phyloP scores from a whole-genome alignment of 768 basidiomycete genomes.

The Lentinula lateritia region DNA sequence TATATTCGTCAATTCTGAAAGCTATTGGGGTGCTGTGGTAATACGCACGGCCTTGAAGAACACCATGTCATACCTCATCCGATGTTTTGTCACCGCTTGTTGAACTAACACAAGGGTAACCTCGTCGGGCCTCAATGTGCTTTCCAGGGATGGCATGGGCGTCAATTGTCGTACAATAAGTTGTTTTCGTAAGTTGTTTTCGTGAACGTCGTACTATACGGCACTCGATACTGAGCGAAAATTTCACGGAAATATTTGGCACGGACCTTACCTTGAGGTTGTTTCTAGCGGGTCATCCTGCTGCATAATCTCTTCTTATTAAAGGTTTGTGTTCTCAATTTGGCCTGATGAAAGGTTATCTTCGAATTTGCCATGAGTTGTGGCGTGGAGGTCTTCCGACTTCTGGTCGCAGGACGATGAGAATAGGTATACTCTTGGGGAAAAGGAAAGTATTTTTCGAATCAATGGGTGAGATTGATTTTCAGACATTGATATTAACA shows the following conservation, averaged over 20 bases:
- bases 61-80: neutral
- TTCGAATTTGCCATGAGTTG: neutral
- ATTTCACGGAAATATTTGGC: neutral
- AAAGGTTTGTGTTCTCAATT: neutral
- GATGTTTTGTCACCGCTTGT: slow-evolving; percentile 1
- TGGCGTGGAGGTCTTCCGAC: neutral
- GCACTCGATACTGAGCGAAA: neutral
- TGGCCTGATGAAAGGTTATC: neutral
- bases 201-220: neutral
- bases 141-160: neutral
- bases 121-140: slow-evolving; percentile 7
- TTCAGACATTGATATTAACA: neutral
- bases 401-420: neutral
- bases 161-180: neutral
- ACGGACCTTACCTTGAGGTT: neutral
- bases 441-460: neutral
- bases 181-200: neutral
- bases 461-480: neutral
- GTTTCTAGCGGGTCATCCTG: neutral
- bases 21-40: neutral
- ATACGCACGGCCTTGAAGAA: slow-evolving; percentile 3
- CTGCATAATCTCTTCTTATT: neutral
- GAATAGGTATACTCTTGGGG: neutral
- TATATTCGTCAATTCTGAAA: neutral
- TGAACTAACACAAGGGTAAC: neutral